Conservation (phyloP, 2,329 filamentous ascomycete genomes). For the Paecilomyces dactylethromorphus region DNA sequence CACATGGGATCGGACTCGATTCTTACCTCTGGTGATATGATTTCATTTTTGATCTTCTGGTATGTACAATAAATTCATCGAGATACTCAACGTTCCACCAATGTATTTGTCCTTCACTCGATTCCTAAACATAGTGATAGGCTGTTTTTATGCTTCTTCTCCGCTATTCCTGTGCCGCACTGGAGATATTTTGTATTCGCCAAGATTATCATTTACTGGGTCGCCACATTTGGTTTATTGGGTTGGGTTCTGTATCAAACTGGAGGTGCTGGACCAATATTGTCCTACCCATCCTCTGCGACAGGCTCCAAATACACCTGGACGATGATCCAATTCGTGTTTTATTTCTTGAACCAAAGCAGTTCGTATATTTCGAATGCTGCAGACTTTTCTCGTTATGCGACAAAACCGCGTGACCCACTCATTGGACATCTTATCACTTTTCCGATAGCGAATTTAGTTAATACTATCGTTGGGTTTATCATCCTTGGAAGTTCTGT, state of each 20-base stretch:
- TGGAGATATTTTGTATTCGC: no score
- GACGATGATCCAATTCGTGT: slow-evolving; percentile 32
- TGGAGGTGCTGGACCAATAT: no score
- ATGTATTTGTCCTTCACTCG: neutral
- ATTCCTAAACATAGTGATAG: no score
- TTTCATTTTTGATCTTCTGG: slow-evolving; percentile 38
- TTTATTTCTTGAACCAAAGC: slow-evolving; percentile 20
- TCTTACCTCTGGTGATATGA: slow-evolving; percentile 35
- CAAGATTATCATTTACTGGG: no score
- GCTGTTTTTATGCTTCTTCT: no score
- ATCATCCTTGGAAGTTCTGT: slow-evolving; percentile 27
- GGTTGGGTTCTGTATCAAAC: no score
- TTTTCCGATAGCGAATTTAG: slow-evolving; percentile 34
- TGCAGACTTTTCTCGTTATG: slow-evolving; percentile 41
- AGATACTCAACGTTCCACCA: neutral
- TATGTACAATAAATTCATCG: neutral
- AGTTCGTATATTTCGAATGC: slow-evolving; percentile 29
- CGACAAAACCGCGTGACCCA: slow-evolving; percentile 33
- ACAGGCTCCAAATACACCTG: slow-evolving; percentile 28
- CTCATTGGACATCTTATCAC: slow-evolving; percentile 36
- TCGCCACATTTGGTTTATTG: no score
- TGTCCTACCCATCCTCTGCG: no score
- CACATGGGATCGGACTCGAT: slow-evolving; percentile 35
- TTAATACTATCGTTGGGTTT: slow-evolving; percentile 35
- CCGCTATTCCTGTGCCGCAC: no score